phyloP scores from a whole-genome alignment of 495 filamentous ascomycete species.

The Aspergillus leporis region DNA sequence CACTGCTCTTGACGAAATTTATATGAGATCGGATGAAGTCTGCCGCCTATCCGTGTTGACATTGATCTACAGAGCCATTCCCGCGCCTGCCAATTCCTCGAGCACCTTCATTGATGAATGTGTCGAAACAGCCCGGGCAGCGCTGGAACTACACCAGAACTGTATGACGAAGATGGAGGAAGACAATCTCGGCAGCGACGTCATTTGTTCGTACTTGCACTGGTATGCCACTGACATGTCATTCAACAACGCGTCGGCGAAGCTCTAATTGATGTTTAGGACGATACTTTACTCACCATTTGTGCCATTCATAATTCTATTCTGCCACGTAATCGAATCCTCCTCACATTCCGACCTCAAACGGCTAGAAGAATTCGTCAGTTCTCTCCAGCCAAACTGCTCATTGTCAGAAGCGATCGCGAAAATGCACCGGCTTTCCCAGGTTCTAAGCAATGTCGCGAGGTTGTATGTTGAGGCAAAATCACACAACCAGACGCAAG shows the following conservation, averaged over 20 bases:
- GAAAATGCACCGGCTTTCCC: slow-evolving; percentile 60
- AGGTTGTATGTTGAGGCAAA: slow-evolving; percentile 63
- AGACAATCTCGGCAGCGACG: slow-evolving; percentile 29
- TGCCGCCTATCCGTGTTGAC: slow-evolving; percentile 54
- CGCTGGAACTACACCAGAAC: slow-evolving; percentile 54
- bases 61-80: slow-evolving; percentile 64
- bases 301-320: slow-evolving; percentile 68
- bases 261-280: slow-evolving; percentile 37
- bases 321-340: slow-evolving; percentile 64
- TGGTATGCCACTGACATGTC: slow-evolving; percentile 43
- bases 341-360: slow-evolving; percentile 46
- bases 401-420: slow-evolving; percentile 55
- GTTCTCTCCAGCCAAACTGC: slow-evolving; percentile 53
- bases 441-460: slow-evolving; percentile 62
- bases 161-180: slow-evolving; percentile 51
- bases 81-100: slow-evolving; percentile 38
- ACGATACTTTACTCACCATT: slow-evolving; percentile 66
- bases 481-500: slow-evolving; percentile 40
- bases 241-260: slow-evolving; percentile 6
- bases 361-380: slow-evolving; percentile 56
- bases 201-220: slow-evolving; percentile 60
- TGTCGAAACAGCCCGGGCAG: slow-evolving; percentile 56
- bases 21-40: slow-evolving; percentile 56
- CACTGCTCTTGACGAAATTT: slow-evolving; percentile 39
- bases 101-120: slow-evolving; percentile 60